A percentile compares a stretch with the other conserved stretches of the same genome.
phyloP scores from a whole-genome alignment of 108 stramenopile species.

The Fragilaria radians region DNA sequence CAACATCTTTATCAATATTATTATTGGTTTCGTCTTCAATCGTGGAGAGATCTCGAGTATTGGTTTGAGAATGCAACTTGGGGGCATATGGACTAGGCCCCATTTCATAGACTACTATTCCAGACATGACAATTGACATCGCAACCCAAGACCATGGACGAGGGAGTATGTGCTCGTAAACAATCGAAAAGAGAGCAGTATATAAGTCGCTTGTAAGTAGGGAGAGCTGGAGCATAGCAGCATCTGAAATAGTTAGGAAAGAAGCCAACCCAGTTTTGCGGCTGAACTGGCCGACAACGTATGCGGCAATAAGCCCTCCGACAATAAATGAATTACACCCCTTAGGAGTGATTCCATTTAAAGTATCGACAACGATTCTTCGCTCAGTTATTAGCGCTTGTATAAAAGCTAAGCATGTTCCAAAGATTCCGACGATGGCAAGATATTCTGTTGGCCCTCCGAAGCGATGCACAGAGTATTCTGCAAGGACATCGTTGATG shows the following conservation, averaged over 20 bases:
- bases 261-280: constrained; percentile 44
- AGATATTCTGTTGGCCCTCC: constrained; percentile 54
- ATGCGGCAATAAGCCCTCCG: constrained; percentile 33
- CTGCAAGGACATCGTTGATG: constrained; percentile 59
- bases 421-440: constrained; percentile 55
- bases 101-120: constrained; percentile 82
- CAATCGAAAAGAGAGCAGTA: constrained; percentile 54
- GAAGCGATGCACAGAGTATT: constrained; percentile 30
- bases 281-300: constrained; percentile 18
- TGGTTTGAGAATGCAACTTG: no score
- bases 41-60: no score
- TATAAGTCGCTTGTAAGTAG: constrained; percentile 57
- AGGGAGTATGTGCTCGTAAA: constrained; percentile 30
- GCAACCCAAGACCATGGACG: constrained; percentile 71
- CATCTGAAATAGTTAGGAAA: constrained; percentile 57
- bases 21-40: no score
- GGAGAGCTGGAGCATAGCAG: constrained; percentile 62
- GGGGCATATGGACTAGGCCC: constrained; percentile 9
- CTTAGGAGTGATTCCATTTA: no score
- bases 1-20: no score
- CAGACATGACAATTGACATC: constrained; percentile 60
- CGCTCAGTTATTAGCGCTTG: constrained; percentile 26
- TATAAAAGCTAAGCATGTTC: constrained; percentile 35
- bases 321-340: no score
- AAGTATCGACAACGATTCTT: no score